A percentile compares a stretch with the other conserved stretches of the same genome.
Conservation (phyloP, 1,139 yeast species). For the Candida dubliniensis region DNA sequence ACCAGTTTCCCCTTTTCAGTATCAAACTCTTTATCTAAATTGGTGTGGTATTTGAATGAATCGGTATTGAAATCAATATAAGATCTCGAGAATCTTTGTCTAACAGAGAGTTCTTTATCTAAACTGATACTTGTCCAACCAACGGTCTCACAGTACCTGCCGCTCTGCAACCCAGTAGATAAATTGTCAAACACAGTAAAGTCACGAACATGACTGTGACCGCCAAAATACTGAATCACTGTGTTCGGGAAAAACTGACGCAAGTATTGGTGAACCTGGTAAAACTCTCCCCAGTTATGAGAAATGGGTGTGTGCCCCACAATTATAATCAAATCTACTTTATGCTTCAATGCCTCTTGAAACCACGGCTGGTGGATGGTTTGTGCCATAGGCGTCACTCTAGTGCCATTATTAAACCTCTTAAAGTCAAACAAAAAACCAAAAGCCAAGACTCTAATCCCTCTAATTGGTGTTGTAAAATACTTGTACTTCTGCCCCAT, state of each 20-base stretch:
- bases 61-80: slow-evolving; percentile 79
- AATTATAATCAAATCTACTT: slow-evolving; percentile 65
- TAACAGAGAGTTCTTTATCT: slow-evolving; percentile 13
- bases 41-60: slow-evolving; percentile 67
- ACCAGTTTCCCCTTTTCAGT: slow-evolving; percentile 55
- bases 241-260: slow-evolving; percentile 60
- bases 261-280: slow-evolving; percentile 50
- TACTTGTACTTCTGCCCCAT: slow-evolving; percentile 69
- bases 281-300: slow-evolving; percentile 56
- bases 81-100: slow-evolving; percentile 48
- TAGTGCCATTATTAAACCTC: slow-evolving; percentile 58
- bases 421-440: slow-evolving; percentile 81
- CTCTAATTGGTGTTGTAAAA: slow-evolving; percentile 60
- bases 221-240: slow-evolving; percentile 86
- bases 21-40: slow-evolving; percentile 28
- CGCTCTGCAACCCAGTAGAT: slow-evolving; percentile 83
- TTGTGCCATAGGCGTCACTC: slow-evolving; percentile 62
- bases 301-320: slow-evolving; percentile 82
- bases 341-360: slow-evolving; percentile 42
- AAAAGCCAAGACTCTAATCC: slow-evolving; percentile 59
- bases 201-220: slow-evolving; percentile 92
- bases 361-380: slow-evolving; percentile 68
- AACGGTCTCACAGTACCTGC: slow-evolving; percentile 87
- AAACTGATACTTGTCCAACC: slow-evolving; percentile 75
- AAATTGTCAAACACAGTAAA: slow-evolving; percentile 64